Conservation (phyloP, 1,139 yeast species). For the Hyphopichia wangnamkhiaoensis region DNA sequence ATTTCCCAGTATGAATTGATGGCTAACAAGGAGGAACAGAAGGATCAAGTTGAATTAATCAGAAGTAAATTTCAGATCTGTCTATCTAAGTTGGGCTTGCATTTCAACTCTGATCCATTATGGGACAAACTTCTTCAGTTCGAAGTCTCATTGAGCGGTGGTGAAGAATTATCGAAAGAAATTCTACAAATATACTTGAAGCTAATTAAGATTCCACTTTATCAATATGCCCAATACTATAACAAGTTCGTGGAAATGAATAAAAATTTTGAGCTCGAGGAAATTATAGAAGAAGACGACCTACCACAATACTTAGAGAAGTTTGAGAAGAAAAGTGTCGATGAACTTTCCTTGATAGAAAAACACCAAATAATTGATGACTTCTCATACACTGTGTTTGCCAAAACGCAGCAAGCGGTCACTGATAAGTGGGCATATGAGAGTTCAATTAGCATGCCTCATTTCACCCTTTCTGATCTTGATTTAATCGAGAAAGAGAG, state of each 20-base stretch:
- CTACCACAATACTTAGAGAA: slow-evolving; percentile 20
- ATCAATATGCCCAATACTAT: slow-evolving; percentile 69
- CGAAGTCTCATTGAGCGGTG: slow-evolving; percentile 27
- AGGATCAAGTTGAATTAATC: slow-evolving; percentile 23
- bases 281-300: slow-evolving; percentile 27
- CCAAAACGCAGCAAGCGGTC: slow-evolving; percentile 50
- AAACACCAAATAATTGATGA: slow-evolving; percentile 42
- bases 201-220: slow-evolving; percentile 57
- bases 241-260: slow-evolving; percentile 48
- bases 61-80: slow-evolving; percentile 34
- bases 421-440: slow-evolving; percentile 64
- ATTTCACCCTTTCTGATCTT: slow-evolving; percentile 37
- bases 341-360: slow-evolving; percentile 30
- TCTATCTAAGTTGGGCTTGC: slow-evolving; percentile 36
- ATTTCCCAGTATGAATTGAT: slow-evolving; percentile 31
- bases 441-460: slow-evolving; percentile 44
- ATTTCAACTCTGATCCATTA: slow-evolving; percentile 60
- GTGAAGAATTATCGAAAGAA: slow-evolving; percentile 15
- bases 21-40: slow-evolving; percentile 15
- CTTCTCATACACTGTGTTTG: slow-evolving; percentile 42
- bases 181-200: slow-evolving; percentile 32
- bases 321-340: slow-evolving; percentile 22
- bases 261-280: slow-evolving; percentile 32
- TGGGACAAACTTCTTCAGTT: slow-evolving; percentile 67
- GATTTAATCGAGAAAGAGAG: slow-evolving; percentile 32